Conservation (phyloP, 2,329 filamentous ascomycete genomes). For the Fusarium sp. region DNA sequence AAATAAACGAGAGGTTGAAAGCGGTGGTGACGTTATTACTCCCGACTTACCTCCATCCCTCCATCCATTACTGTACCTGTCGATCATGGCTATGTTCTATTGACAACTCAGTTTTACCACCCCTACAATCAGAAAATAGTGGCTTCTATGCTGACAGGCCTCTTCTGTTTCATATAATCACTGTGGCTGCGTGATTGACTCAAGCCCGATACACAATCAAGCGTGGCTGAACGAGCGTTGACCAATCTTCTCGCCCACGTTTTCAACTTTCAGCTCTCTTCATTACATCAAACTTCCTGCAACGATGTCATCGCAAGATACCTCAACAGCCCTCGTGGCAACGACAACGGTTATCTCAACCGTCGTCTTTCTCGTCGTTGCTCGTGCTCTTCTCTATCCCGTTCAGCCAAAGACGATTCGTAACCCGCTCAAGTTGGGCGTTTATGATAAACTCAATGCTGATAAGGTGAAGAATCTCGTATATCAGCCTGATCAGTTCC, state of each 20-base stretch:
- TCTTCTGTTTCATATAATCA: neutral
- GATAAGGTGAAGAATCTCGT: constrained; percentile 53
- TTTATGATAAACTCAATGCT: constrained; percentile 49
- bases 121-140: neutral
- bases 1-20: constrained; percentile 11
- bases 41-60: neutral
- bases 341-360: constrained; percentile 57
- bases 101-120: neutral
- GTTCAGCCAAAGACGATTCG: constrained; percentile 53
- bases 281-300: neutral
- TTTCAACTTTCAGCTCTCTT: constrained; percentile 1
- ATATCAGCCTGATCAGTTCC: constrained; percentile 76
- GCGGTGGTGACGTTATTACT: constrained; percentile 11
- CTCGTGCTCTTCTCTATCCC: constrained; percentile 55
- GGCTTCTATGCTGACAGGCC: neutral
- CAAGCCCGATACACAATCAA: constrained; percentile 4
- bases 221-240: constrained; percentile 20
- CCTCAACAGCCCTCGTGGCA: constrained; percentile 48
- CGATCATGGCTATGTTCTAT: neutral
- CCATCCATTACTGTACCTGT: neutral
- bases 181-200: constrained; percentile 14
- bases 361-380: constrained; percentile 52
- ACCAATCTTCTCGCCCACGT: constrained; percentile 6
- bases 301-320: constrained; percentile 28
- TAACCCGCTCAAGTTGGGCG: constrained; percentile 58